Percentiles rank a stretch among this genome's conserved stretches.
Evolutionary conservation across 2,329 filamentous ascomycete species (phyloP).

Genomic region (Paracoccidioides lutzii): DNA sequence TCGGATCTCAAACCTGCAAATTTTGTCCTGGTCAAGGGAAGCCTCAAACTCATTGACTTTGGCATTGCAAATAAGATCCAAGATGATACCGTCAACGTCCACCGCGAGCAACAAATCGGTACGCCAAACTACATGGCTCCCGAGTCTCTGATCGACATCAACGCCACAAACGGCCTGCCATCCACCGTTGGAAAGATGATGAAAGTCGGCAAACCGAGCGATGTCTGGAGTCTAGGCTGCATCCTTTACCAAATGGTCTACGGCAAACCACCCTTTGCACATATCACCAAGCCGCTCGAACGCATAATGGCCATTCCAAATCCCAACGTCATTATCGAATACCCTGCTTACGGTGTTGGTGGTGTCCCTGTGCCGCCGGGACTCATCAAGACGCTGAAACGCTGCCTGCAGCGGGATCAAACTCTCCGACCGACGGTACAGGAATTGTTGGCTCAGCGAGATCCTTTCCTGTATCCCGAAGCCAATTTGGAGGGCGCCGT

Average conservation of each 20-base stretch:
- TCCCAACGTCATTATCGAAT: conserved; percentile 36
- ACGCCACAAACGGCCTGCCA: conserved; percentile 44
- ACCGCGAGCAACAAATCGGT: conserved; percentile 87
- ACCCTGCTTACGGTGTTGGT: conserved; percentile 33
- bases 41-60: conserved; percentile 93
- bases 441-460: conserved; percentile 42
- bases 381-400: conserved; percentile 42
- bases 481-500: conserved; percentile 33
- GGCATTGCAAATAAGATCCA: conserved; percentile 97
- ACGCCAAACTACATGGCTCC: conserved; percentile 99
- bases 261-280: conserved; percentile 86
- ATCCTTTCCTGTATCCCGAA: conserved; percentile 48
- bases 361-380: conserved; percentile 41
- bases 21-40: conserved; percentile 82
- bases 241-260: conserved; percentile 98
- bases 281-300: conserved; percentile 76
- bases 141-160: conserved; percentile 80
- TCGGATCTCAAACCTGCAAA: conserved; percentile 96
- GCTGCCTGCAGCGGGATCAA: conserved; percentile 48
- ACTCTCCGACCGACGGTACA: conserved; percentile 43
- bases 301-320: conserved; percentile 51
- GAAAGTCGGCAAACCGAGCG: conserved; percentile 90
- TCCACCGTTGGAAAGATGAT: conserved; percentile 56
- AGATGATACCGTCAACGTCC: conserved; percentile 93
- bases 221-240: conserved; percentile 92